Percentiles rank a stretch among this genome's conserved stretches.
phyloP scores from a whole-genome alignment of 2,329 filamentous ascomycete species.

The Xylaria sp. region DNA sequence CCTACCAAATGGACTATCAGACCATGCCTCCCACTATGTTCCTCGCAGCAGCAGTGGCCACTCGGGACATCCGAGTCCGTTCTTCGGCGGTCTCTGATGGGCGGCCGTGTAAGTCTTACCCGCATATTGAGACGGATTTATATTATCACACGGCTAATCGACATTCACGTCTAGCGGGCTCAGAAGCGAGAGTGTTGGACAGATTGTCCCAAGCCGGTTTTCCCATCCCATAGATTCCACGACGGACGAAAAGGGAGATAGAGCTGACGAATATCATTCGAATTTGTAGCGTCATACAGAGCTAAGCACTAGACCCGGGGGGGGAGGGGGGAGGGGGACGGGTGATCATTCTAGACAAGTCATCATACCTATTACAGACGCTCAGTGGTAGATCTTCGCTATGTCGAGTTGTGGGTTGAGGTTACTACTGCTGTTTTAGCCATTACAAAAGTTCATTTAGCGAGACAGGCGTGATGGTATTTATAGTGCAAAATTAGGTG shows the following conservation, averaged over 20 bases:
- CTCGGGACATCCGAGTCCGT: slow-evolving; percentile 38
- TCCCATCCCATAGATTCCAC: slow-evolving; percentile 19
- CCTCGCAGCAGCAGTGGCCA: slow-evolving; percentile 32
- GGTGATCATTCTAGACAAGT: background rate
- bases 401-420: background rate
- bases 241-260: background rate
- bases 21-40: slow-evolving; percentile 31
- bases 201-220: slow-evolving; percentile 18
- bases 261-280: background rate
- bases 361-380: background rate
- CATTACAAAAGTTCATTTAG: background rate
- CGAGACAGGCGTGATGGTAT: background rate
- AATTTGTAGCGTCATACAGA: slow-evolving; percentile 1
- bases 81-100: slow-evolving; percentile 37
- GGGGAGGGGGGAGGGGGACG: background rate
- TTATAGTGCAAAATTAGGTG: background rate
- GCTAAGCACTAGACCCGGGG: background rate
- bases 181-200: slow-evolving; percentile 16
- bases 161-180: slow-evolving; percentile 10
- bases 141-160: slow-evolving; percentile 12
- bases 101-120: slow-evolving; percentile 39
- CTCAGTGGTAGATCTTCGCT: background rate
- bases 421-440: background rate
- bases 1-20: slow-evolving; percentile 41
- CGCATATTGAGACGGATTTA: background rate